These are phyloP conservation scores for Teunomyces lycoperdinae DNA, from an alignment of 805 yeast species.

Conservation along the genomic window DNA sequence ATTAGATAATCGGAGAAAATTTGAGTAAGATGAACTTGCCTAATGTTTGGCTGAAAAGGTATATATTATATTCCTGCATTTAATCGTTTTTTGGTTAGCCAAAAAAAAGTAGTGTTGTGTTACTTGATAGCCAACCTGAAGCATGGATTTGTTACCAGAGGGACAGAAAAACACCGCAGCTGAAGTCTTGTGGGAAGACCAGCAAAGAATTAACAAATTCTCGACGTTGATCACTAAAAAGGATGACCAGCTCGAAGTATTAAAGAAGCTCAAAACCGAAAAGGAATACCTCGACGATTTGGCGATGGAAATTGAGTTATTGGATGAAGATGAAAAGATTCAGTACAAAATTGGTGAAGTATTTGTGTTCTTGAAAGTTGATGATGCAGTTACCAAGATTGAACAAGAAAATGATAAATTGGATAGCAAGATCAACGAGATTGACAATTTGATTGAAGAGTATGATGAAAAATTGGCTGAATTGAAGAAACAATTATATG, in stretches of 20 bases:
- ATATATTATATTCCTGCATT: not conserved
- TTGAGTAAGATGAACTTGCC: too few species aligned
- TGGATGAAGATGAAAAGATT: slow-evolving; percentile 69
- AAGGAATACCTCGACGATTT: slow-evolving; percentile 89
- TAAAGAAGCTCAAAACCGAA: slow-evolving; percentile 55
- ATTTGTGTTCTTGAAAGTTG: slow-evolving; percentile 67
- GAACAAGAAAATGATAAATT: slow-evolving; percentile 59
- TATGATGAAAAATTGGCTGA: slow-evolving; percentile 53
- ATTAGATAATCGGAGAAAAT: too few species aligned
- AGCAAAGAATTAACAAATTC: slow-evolving; percentile 83
- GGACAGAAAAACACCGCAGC: slow-evolving; percentile 51
- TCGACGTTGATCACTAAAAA: slow-evolving; percentile 76
- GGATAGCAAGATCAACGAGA: slow-evolving; percentile 45
- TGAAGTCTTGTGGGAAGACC: slow-evolving; percentile 81
- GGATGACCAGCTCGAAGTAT: slow-evolving; percentile 51
- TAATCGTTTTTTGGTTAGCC: not conserved
- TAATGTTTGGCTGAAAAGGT: too few species aligned
- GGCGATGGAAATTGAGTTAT: slow-evolving; percentile 76
- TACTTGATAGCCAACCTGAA: not conserved
- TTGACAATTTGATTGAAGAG: slow-evolving; percentile 47
- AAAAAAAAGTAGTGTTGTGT: not conserved
- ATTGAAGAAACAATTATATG: slow-evolving; percentile 74
- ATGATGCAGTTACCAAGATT: slow-evolving; percentile 62
- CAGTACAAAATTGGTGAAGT: slow-evolving; percentile 81
- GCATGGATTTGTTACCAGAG: slow-evolving; percentile 50